phyloP scores from a whole-genome alignment of 2,329 filamentous ascomycete species.

The Penicillium sp. region DNA sequence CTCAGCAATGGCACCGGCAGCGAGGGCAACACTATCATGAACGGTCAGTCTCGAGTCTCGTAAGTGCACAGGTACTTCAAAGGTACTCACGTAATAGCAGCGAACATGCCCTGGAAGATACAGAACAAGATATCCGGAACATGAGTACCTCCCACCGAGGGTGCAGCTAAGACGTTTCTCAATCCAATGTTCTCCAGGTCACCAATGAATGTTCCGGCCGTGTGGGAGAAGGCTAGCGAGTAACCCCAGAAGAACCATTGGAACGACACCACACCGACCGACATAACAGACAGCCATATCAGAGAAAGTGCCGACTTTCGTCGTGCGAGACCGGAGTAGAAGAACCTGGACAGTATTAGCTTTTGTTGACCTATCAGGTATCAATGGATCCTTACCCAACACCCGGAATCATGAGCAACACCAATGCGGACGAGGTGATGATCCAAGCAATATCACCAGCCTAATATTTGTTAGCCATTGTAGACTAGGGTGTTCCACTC shows the following conservation, averaged over 20 bases:
- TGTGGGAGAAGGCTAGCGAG: slow-evolving; percentile 78
- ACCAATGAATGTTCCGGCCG: slow-evolving; percentile 73
- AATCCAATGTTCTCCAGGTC: slow-evolving; percentile 79
- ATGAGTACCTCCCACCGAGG: slow-evolving; percentile 70
- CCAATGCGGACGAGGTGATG: slow-evolving; percentile 71
- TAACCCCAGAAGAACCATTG: slow-evolving; percentile 98
- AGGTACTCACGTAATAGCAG: slow-evolving; percentile 72
- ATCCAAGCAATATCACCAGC: slow-evolving; percentile 83
- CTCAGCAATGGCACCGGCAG: slow-evolving; percentile 81
- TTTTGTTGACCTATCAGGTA: neutral
- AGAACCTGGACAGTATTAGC: slow-evolving; percentile 60
- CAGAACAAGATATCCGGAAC: slow-evolving; percentile 84
- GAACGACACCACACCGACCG: slow-evolving; percentile 75
- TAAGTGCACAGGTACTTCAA: too few relatives aligned
- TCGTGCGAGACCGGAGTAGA: slow-evolving; percentile 87
- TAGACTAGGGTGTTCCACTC: neutral
- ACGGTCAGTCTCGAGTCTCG: slow-evolving; percentile 1
- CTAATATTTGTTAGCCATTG: slow-evolving; percentile 44
- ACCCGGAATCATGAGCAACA: slow-evolving; percentile 89
- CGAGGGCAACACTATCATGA: slow-evolving; percentile 68
- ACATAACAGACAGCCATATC: slow-evolving; percentile 82
- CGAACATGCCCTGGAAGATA: slow-evolving; percentile 64
- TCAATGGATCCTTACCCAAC: slow-evolving; percentile 59
- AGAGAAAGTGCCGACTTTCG: slow-evolving; percentile 86
- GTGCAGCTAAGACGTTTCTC: slow-evolving; percentile 70